These are phyloP conservation scores for Uronychia setigera DNA, from an alignment of 73 alveolate species.

Conservation along the genomic window DNA sequence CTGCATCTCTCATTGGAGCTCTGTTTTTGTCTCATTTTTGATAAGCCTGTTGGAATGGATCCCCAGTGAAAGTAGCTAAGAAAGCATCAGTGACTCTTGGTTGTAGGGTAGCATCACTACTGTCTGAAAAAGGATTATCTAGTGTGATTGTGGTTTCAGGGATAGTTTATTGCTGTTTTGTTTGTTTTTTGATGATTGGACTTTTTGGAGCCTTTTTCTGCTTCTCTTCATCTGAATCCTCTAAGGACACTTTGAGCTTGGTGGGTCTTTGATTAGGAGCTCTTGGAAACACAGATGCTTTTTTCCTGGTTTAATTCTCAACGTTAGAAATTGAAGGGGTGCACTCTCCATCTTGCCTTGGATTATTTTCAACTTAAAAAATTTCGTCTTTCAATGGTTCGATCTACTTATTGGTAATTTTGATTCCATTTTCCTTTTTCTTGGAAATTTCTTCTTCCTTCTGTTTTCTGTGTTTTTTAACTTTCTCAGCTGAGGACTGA, in stretches of 20 bases:
- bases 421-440: too few species aligned
- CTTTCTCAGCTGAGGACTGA: not conserved
- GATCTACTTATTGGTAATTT: not conserved
- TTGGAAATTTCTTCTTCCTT: not conserved
- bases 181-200: not conserved
- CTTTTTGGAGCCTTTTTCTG: not conserved
- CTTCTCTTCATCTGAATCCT: not conserved
- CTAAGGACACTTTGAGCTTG: not conserved
- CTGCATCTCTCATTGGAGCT: not conserved
- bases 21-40: not conserved
- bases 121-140: not conserved
- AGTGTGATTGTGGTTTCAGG: not conserved
- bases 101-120: not conserved
- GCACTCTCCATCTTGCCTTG: not conserved
- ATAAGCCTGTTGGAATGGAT: not conserved
- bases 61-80: not conserved
- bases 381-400: not conserved
- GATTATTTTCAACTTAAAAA: not conserved
- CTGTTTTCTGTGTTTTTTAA: not conserved
- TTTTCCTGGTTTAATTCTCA: too few species aligned
- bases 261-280: not conserved
- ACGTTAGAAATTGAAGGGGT: not conserved
- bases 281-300: too few species aligned
- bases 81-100: not conserved
- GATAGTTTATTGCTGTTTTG: not conserved